Evolutionary conservation across 495 filamentous ascomycete species (phyloP), one percentile per base, ranked within the genome.

Genomic region (Hapsidospora chrysogenum): DNA sequence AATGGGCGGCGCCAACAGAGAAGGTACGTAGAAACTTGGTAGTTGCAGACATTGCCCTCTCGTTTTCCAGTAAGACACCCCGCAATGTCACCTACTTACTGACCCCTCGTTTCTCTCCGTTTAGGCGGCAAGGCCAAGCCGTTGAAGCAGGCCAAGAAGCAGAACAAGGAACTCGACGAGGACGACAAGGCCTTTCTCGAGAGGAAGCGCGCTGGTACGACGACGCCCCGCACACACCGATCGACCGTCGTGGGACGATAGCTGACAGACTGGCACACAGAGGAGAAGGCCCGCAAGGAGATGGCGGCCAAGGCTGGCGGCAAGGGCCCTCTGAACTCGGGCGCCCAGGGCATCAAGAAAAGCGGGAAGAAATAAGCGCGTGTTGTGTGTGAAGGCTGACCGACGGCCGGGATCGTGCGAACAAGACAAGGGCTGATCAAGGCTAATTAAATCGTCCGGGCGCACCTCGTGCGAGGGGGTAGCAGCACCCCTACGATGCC

Each of bases 91-190:
- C 28, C 16, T 35, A n/a, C n/a, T 36, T 33, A 0, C 35, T 29
- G 13, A 37, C 16, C 16, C 2, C 17, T 30, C 37, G 35, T 41
- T 33, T 21, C 16, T 27, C 43, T n/a, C n/a, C n/a, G n/a, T n/a
- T n/a, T n/a, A 85, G 80, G 80, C 57, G 80, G 80, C 64, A 86
- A 86, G 63, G 74, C 69, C 44, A 86, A 86, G 70, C 80, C 80
- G 41, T 65, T 85, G 49, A 86, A 85, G 71, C 60, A 68, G 20
- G 61, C 80, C 13, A 86, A 85, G 71, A 85, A 85, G 63, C 66
- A 68, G 18, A 61, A 69, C 49, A 77, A 78, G 63, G 77, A 80
- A 0, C 46, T 82, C 20, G 79, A 85, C 41, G 79, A 85, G 0
- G 80, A 86, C 15, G 80, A 85, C 17, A 56, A 74, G 49, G 79